These are phyloP conservation scores for Gaeumannomyces sp. DNA, from an alignment of 2,329 filamentous ascomycete species.

Conservation along the genomic window DNA sequence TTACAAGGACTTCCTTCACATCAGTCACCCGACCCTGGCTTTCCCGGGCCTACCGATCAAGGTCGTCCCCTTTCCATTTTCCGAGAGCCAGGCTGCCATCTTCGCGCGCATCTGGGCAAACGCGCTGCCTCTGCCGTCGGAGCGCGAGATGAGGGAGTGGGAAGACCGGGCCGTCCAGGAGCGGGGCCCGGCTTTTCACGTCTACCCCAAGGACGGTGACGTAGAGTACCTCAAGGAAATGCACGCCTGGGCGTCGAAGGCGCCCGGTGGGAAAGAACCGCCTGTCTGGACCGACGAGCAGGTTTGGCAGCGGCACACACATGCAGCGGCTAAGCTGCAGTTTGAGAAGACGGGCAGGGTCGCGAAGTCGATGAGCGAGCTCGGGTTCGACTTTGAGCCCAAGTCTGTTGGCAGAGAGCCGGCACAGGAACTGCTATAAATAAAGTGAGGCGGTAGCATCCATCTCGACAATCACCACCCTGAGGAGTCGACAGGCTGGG, in stretches of 20 bases:
- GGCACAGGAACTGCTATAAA: constrained; percentile 13
- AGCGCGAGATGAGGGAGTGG: constrained; percentile 63
- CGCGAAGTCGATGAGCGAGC: constrained; percentile 61
- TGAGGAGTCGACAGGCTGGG: neutral
- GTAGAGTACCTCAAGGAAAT: constrained; percentile 64
- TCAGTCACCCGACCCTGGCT: constrained; percentile 67
- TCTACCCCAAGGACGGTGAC: constrained; percentile 51
- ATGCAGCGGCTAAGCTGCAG: constrained; percentile 61
- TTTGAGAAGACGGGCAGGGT: constrained; percentile 62
- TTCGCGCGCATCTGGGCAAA: constrained; percentile 74
- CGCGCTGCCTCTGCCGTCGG: constrained; percentile 56
- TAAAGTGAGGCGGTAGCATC: neutral
- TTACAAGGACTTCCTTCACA: constrained; percentile 75
- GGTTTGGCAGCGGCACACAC: constrained; percentile 65
- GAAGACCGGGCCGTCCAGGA: constrained; percentile 52
- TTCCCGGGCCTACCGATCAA: constrained; percentile 73
- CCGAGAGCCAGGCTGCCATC: constrained; percentile 72
- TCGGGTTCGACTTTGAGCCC: constrained; percentile 58
- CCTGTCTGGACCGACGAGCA: constrained; percentile 65
- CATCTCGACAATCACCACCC: neutral
- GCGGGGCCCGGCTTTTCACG: constrained; percentile 38
- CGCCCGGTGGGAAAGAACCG: constrained; percentile 57
- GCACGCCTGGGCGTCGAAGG: constrained; percentile 52
- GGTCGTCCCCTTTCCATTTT: constrained; percentile 80
- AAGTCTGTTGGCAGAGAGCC: constrained; percentile 11